Conservation (phyloP, 441 rosid species). For the Arabidopsis hybrid region DNA sequence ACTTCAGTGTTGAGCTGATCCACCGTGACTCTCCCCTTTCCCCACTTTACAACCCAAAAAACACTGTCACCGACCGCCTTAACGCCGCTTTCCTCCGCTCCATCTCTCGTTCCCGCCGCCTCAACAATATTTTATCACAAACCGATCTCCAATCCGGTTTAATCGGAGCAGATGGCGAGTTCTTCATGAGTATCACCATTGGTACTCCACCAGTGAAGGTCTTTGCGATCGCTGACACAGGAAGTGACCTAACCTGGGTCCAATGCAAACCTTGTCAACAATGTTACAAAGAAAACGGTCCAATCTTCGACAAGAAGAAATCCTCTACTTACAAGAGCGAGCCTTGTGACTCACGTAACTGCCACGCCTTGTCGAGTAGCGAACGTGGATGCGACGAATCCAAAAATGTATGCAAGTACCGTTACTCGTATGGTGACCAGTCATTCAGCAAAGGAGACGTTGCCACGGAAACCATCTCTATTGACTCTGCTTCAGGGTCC, state of each 20-base stretch:
- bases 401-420: conserved; percentile 47
- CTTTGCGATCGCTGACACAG: conserved; percentile 61
- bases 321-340: conserved; percentile 52
- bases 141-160: conserved; percentile 49
- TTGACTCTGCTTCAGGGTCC: conserved; percentile 43
- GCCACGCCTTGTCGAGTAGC: conserved; percentile 21
- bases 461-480: conserved; percentile 55
- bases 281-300: conserved; percentile 55
- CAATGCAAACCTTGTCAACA: conserved; percentile 66
- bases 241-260: conserved; percentile 70
- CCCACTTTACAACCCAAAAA: conserved; percentile 54
- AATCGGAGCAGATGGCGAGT: conserved; percentile 50
- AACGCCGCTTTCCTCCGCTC: conserved; percentile 55
- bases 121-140: conserved; percentile 22
- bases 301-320: conserved; percentile 52
- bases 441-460: conserved; percentile 54
- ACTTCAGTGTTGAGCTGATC: conserved; percentile 52
- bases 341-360: conserved; percentile 46
- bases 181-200: conserved; percentile 53
- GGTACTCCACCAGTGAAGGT: conserved; percentile 59
- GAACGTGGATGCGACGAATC: conserved; percentile 42
- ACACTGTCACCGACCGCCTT: conserved; percentile 48
- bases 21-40: conserved; percentile 69
- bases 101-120: conserved; percentile 48
- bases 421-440: conserved; percentile 53